Base-by-base conservation (phyloP, 139 green algal species). In the Pleodorina starrii region DNA sequence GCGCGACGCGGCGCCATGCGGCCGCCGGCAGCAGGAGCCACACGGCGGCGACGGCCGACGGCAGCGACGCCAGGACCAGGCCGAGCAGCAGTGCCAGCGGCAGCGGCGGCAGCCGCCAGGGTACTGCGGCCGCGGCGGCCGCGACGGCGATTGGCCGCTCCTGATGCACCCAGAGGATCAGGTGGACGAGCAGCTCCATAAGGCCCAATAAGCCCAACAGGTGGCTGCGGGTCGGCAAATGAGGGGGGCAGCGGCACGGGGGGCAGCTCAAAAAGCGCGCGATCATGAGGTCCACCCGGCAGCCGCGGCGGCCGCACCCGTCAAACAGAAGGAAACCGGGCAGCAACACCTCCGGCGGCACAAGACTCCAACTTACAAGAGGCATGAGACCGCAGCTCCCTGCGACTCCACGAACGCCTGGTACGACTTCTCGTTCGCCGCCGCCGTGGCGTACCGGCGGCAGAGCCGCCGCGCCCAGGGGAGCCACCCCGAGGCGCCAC, bases 341-440 rank as follows among this genome's bases (percentile, higher is more conserved):
- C n/a, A n/a, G n/a, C n/a, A n/a, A n/a, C n/a, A n/a, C n/a, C n/a
- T n/a, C n/a, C n/a, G n/a, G n/a, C n/a, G n/a, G n/a, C n/a, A n/a
- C n/a, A n/a, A n/a, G n/a, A n/a, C n/a, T n/a, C n/a, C n/a, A n/a
- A 60, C 73, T 81, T 40, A 81, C 73, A 81, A 59, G 35, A 81
- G 12, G 73, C 29, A 81, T 0, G 27, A 36, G 4, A 60, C 21
- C 3, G 73, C 43, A 29, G 25, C 23, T 3, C 40, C 23, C 0
- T 38, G 27, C 25, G 76, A 66, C 16, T 69, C n/a, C 48, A 29
- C 76, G n/a, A 84, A 84, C 11, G 46, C 29, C 9, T 48, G 32
- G 76, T 71, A 84, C 76, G 48, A 40, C 0, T 40, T 48, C 32
- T 84, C 76, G n/a, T n/a, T n/a, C n/a, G n/a, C n/a, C n/a, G n/a